These are phyloP conservation scores for Solanum virginianum DNA, from an alignment of 257 asterid genomes.

Conservation along the genomic window DNA sequence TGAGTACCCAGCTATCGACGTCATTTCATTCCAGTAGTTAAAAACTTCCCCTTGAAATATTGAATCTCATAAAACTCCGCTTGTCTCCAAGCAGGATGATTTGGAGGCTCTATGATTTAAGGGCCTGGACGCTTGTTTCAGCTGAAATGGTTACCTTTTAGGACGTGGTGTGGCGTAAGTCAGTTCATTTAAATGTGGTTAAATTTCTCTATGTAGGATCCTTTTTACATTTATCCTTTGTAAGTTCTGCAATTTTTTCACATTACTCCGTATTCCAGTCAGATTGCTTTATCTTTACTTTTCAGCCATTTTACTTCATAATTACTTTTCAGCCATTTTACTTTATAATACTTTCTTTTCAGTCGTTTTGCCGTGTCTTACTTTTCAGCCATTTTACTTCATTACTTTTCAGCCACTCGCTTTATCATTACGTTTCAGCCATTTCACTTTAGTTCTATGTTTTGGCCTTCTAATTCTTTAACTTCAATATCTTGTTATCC, in stretches of 20 bases:
- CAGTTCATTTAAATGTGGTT: slow-evolving; percentile 55
- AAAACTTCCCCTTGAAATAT: slow-evolving; percentile 27
- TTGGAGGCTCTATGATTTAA: slow-evolving; percentile 70
- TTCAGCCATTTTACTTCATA: neutral
- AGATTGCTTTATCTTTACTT: neutral
- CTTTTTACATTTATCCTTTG: slow-evolving; percentile 31
- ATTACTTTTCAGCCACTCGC: neutral
- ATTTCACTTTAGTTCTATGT: neutral
- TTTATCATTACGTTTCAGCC: neutral
- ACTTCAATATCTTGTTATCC: neutral
- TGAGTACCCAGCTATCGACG: slow-evolving; percentile 17
- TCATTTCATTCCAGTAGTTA: slow-evolving; percentile 56
- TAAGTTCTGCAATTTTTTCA: slow-evolving; percentile 1
- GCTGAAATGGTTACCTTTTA: slow-evolving; percentile 85
- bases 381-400: neutral
- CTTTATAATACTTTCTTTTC: neutral
- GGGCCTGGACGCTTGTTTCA: slow-evolving; percentile 72
- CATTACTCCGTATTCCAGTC: neutral
- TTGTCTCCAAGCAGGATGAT: slow-evolving; percentile 83
- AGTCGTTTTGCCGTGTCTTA: neutral
- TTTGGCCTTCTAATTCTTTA: neutral
- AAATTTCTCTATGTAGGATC: slow-evolving; percentile 33
- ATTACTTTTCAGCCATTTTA: neutral
- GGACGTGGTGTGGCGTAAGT: slow-evolving; percentile 73
- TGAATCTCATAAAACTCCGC: slow-evolving; percentile 60